phyloP scores from a whole-genome alignment of 2,329 filamentous ascomycete species.

The Biscogniauxia mediterranea region DNA sequence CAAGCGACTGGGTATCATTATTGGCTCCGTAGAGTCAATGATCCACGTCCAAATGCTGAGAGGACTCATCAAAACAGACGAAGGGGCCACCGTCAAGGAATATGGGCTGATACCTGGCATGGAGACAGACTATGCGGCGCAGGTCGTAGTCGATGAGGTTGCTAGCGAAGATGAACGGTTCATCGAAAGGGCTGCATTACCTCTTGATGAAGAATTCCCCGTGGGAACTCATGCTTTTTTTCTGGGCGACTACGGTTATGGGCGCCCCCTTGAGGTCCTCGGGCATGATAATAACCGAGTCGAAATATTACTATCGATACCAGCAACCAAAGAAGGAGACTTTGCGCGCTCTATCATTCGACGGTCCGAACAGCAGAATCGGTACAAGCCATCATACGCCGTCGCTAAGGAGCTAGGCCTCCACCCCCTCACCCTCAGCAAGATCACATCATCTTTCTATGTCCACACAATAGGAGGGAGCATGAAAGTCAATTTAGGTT shows the following conservation, averaged over 20 bases:
- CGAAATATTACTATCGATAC: constrained; percentile 72
- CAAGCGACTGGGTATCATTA: constrained; percentile 84
- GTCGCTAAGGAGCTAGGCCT: constrained; percentile 80
- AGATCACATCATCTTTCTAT: constrained; percentile 91
- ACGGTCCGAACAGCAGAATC: constrained; percentile 66
- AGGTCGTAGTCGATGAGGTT: constrained; percentile 86
- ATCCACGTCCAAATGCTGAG: constrained; percentile 93
- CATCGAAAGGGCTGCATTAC: constrained; percentile 81
- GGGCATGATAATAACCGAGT: constrained; percentile 73
- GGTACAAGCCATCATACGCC: constrained; percentile 84
- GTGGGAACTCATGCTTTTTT: constrained; percentile 83
- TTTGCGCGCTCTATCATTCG: constrained; percentile 75
- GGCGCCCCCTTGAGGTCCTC: constrained; percentile 80
- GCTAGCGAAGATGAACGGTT: constrained; percentile 90
- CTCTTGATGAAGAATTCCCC: constrained; percentile 90
- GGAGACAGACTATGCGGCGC: constrained; percentile 87
- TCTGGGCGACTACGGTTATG: constrained; percentile 89
- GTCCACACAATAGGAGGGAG: constrained; percentile 71
- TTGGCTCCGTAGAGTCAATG: constrained; percentile 82
- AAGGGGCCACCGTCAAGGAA: constrained; percentile 88
- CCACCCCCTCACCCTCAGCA: constrained; percentile 86
- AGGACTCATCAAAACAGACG: constrained; percentile 84
- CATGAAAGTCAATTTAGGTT: constrained; percentile 80
- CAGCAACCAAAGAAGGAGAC: constrained; percentile 72
- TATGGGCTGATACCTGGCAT: constrained; percentile 83